Conservation (phyloP, 1,284 basidiomycete genomes). For the Athelia sp. region DNA sequence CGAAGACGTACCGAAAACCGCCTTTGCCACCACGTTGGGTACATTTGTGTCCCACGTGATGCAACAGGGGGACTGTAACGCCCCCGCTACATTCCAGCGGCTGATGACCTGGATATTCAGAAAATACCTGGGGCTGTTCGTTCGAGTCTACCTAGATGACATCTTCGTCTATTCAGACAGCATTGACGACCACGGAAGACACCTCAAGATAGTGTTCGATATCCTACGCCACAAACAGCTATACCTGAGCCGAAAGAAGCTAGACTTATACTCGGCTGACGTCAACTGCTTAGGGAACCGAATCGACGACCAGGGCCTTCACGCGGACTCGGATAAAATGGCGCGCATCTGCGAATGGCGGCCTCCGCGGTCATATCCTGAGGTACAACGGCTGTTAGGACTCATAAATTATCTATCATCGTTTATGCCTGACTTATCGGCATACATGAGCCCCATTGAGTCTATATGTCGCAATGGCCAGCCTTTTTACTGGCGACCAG, state of each 20-base stretch:
- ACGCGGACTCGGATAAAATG: slow-evolving; percentile 10
- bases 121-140: slow-evolving; percentile 11
- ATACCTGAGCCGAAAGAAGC: slow-evolving; percentile 10
- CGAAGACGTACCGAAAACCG: slow-evolving; percentile 10
- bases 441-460: slow-evolving; percentile 7
- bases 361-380: slow-evolving; percentile 13
- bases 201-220: slow-evolving; percentile 12
- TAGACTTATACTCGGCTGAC: slow-evolving; percentile 12
- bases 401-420: slow-evolving; percentile 21
- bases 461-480: slow-evolving; percentile 1
- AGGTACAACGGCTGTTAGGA: slow-evolving; percentile 23
- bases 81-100: slow-evolving; percentile 16
- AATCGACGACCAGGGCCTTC: slow-evolving; percentile 9
- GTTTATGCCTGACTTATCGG: slow-evolving; percentile 17
- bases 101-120: slow-evolving; percentile 18
- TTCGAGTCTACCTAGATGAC: slow-evolving; percentile 16
- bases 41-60: slow-evolving; percentile 22
- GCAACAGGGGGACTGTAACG: slow-evolving; percentile 29
- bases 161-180: slow-evolving; percentile 16
- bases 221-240: slow-evolving; percentile 4
- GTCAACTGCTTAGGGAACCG: slow-evolving; percentile 14
- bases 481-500: not conserved
- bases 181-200: slow-evolving; percentile 13
- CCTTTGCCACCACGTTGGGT: slow-evolving; percentile 17
- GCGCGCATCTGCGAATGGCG: slow-evolving; percentile 14